These are phyloP conservation scores for Obelidium mucronatum DNA, from an alignment of 192 early-diverging fungal genomes.

Conservation along the genomic window DNA sequence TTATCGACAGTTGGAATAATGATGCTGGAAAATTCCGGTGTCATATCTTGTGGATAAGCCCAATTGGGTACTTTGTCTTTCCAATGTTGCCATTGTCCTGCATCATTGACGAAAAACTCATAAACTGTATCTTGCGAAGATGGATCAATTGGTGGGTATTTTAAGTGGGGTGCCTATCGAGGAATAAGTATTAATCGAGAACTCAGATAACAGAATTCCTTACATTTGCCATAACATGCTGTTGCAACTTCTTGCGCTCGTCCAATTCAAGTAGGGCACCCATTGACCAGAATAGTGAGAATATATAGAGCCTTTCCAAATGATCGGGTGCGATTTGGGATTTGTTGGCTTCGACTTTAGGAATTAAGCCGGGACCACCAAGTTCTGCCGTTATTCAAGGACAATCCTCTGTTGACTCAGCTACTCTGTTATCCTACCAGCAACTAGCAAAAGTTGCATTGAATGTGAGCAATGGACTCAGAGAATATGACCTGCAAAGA, in stretches of 20 bases:
- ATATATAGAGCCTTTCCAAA: conserved; percentile 63
- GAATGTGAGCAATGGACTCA: no score
- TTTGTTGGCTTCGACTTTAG: conserved; percentile 65
- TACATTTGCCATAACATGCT: conserved; percentile 40
- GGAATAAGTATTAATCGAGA: conserved; percentile 36
- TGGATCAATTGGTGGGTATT: conserved; percentile 63
- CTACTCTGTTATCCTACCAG: no score
- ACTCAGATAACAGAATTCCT: conserved; percentile 47
- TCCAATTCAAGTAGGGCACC: conserved; percentile 69
- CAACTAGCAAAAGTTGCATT: no score
- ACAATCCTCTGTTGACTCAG: no score
- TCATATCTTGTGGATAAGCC: conserved; percentile 62
- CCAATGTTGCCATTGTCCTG: conserved; percentile 69
- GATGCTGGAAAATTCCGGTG: conserved; percentile 71
- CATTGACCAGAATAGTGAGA: conserved; percentile 65
- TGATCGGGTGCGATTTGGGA: conserved; percentile 56
- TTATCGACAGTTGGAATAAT: conserved; percentile 73
- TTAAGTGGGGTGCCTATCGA: conserved; percentile 59
- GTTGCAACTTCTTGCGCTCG: conserved; percentile 69
- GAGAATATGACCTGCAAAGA: no score
- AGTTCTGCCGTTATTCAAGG: no score
- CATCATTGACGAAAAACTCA: conserved; percentile 68
- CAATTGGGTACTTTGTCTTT: conserved; percentile 60
- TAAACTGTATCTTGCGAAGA: conserved; percentile 62
- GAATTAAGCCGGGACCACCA: no score